Conservation (phyloP, 352 stramenopile genomes). For the Blastocystis sp. region DNA sequence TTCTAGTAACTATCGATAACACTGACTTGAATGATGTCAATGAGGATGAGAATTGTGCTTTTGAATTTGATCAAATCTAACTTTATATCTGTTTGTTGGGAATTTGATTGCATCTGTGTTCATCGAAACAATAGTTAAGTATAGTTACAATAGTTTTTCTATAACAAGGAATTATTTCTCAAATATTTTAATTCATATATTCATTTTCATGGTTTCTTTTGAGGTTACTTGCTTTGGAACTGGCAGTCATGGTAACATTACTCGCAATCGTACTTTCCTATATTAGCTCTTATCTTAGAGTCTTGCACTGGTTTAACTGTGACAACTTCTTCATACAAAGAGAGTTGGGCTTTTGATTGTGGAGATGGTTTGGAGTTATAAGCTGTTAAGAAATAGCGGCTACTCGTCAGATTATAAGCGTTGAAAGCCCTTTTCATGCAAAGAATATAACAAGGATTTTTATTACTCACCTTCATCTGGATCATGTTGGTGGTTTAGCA, state of each 20-base stretch:
- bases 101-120: neutral
- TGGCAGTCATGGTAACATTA: neutral
- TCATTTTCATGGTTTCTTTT: too few species aligned
- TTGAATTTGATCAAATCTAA: constrained; percentile 83
- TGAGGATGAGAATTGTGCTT: constrained; percentile 79
- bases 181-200: too few species aligned
- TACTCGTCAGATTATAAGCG: neutral
- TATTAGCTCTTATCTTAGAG: neutral
- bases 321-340: neutral
- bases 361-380: neutral
- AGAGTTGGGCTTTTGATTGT: constrained; percentile 52
- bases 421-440: neutral
- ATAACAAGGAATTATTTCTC: too few species aligned
- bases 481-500: constrained; percentile 72
- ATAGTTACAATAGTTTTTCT: too few species aligned
- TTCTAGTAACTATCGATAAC: constrained; percentile 73
- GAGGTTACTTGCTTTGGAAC: neutral
- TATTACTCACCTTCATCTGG: constrained; percentile 72
- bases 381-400: neutral
- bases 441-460: constrained; percentile 69
- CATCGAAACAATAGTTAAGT: too few species aligned
- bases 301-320: neutral
- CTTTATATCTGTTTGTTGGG: neutral
- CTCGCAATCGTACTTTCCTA: neutral
- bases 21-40: constrained; percentile 77